These are phyloP conservation scores for Citrus cavaleriei DNA, from an alignment of 345 rosid genomes.

Conservation along the genomic window DNA sequence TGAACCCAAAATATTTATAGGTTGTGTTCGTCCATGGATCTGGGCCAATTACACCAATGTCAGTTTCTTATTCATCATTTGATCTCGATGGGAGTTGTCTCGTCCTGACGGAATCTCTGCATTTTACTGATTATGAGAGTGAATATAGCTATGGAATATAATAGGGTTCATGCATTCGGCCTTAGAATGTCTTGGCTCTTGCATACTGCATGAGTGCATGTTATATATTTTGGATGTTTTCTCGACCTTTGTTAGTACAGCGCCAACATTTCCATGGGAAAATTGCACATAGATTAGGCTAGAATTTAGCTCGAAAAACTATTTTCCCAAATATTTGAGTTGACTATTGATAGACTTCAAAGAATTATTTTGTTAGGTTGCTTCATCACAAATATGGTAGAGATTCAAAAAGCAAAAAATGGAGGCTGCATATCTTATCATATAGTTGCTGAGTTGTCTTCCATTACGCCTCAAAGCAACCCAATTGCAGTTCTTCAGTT, in stretches of 20 bases:
- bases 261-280: background rate
- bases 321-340: background rate
- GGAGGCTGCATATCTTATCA: background rate
- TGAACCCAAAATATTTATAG: background rate
- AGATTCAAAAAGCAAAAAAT: background rate
- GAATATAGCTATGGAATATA: background rate
- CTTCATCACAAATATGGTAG: background rate
- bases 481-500: background rate
- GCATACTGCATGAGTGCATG: background rate
- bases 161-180: background rate
- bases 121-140: background rate
- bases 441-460: background rate
- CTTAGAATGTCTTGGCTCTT: background rate
- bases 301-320: background rate
- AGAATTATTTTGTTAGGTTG: background rate
- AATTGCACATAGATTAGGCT: background rate
- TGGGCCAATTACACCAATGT: background rate
- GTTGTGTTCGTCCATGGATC: background rate
- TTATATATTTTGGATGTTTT: background rate
- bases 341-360: background rate
- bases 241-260: background rate
- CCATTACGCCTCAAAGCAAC: background rate
- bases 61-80: background rate
- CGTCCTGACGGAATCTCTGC: background rate
- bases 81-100: background rate